Evolutionary conservation across 371 early-diverging fungal genomes (phyloP).

Genomic region (Sporodiniella umbellata): DNA sequence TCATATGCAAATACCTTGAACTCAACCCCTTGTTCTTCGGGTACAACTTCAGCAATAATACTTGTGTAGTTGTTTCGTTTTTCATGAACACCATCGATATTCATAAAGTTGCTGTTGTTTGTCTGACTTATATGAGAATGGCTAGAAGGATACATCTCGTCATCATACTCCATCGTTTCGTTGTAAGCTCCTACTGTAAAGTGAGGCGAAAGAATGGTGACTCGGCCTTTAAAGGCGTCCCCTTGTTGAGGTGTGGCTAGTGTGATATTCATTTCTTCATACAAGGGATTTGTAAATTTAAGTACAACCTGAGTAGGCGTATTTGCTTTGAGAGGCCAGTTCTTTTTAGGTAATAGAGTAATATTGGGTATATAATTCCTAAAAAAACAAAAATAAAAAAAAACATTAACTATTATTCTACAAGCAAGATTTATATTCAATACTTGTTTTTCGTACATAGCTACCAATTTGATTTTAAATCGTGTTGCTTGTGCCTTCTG

Average conservation of each 20-base stretch:
- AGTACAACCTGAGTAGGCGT: slow-evolving; percentile 63
- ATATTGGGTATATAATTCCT: slow-evolving; percentile 79
- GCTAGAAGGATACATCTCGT: slow-evolving; percentile 42
- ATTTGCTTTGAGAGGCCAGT: slow-evolving; percentile 51
- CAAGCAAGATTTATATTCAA: no score
- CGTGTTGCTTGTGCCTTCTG: slow-evolving; percentile 83
- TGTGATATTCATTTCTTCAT: slow-evolving; percentile 65
- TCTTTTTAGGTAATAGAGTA: slow-evolving; percentile 59
- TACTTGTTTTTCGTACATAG: slow-evolving; percentile 57
- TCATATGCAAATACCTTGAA: slow-evolving; percentile 39
- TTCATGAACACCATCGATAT: slow-evolving; percentile 52
- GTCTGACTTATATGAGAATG: not conserved
- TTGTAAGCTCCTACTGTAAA: slow-evolving; percentile 77
- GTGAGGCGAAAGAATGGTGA: slow-evolving; percentile 62
- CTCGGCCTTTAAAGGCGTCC: slow-evolving; percentile 26
- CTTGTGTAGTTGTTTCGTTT: slow-evolving; percentile 60
- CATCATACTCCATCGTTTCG: slow-evolving; percentile 84
- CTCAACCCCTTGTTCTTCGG: slow-evolving; percentile 36
- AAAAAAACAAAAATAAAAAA: no score
- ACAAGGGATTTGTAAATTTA: slow-evolving; percentile 84
- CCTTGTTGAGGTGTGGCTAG: slow-evolving; percentile 53
- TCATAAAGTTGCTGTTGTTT: slow-evolving; percentile 6
- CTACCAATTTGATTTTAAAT: slow-evolving; percentile 86
- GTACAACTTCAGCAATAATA: slow-evolving; percentile 57
- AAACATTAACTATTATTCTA: no score